phyloP scores from a whole-genome alignment of 164 flowering plant genomes.

The Stephania japonica region DNA sequence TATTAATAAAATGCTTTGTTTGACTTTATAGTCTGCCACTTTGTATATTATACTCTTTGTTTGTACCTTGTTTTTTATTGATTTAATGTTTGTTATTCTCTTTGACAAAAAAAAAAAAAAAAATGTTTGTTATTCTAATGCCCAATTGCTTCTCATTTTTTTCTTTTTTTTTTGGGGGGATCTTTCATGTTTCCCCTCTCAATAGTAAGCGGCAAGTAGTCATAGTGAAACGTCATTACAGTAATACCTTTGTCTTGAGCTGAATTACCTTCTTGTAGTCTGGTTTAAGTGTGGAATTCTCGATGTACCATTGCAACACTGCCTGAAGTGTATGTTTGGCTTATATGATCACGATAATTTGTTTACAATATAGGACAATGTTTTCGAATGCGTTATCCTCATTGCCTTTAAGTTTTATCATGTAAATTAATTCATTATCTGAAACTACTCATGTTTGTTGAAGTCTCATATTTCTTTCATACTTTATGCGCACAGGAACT shows the following conservation, averaged over 20 bases:
- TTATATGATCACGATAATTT: no score
- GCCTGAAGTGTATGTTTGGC: neutral
- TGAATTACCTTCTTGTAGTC: neutral
- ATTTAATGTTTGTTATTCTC: no score
- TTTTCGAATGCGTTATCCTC: neutral
- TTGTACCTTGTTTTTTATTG: neutral
- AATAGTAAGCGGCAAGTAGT: neutral
- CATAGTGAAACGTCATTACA: neutral
- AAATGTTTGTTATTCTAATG: no score
- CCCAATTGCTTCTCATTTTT: neutral
- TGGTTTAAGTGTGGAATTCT: neutral
- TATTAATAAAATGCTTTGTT: neutral
- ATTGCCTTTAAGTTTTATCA: neutral
- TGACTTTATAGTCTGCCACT: neutral
- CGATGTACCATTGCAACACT: neutral
- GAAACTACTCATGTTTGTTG: neutral
- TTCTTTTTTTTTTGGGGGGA: no score
- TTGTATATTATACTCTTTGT: neutral
- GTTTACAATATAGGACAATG: neutral
- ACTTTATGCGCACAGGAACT: neutral
- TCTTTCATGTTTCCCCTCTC: neutral
- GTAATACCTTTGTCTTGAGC: neutral
- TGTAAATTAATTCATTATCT: neutral
- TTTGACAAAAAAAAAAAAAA: no score
- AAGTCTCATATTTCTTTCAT: neutral